phyloP scores from a whole-genome alignment of 2,329 filamentous ascomycete species.

The Pseudopithomyces chartarum region DNA sequence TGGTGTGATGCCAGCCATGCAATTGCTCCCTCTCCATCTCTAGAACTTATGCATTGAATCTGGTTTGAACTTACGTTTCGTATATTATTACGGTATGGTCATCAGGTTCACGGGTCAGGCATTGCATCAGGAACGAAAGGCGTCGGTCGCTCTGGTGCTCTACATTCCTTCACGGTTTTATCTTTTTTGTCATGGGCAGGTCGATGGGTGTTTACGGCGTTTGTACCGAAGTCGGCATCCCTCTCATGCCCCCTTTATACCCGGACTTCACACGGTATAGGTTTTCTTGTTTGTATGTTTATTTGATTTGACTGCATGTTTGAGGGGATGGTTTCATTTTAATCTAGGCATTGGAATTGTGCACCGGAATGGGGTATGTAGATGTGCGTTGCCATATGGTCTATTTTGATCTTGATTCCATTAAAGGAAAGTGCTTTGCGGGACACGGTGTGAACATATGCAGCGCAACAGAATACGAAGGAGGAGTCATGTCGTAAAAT shows the following conservation, averaged over 20 bases:
- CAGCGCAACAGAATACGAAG: no score
- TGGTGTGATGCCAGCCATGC: slow-evolving; percentile 10
- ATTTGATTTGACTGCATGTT: neutral
- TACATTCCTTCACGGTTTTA: neutral
- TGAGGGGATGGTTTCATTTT: no score
- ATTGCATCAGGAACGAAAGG: neutral
- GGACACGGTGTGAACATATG: neutral
- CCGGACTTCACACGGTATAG: slow-evolving; percentile 11
- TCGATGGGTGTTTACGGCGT: slow-evolving; percentile 4
- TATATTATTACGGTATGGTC: no score
- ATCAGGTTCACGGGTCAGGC: no score
- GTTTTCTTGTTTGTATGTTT: slow-evolving; percentile 5
- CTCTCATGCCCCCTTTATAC: slow-evolving; percentile 10
- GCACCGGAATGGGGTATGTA: neutral
- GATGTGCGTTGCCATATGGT: neutral
- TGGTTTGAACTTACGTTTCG: neutral
- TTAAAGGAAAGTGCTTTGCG: neutral
- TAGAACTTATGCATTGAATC: neutral
- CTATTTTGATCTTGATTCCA: neutral
- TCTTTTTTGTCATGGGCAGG: neutral
- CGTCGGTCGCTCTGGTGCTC: neutral
- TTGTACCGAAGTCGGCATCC: slow-evolving; percentile 5
- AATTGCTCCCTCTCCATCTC: neutral
- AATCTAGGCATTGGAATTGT: neutral
- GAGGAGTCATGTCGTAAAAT: neutral